Conservation (phyloP, 2,329 filamentous ascomycete species). For the Tolypocladium guangdongense region DNA sequence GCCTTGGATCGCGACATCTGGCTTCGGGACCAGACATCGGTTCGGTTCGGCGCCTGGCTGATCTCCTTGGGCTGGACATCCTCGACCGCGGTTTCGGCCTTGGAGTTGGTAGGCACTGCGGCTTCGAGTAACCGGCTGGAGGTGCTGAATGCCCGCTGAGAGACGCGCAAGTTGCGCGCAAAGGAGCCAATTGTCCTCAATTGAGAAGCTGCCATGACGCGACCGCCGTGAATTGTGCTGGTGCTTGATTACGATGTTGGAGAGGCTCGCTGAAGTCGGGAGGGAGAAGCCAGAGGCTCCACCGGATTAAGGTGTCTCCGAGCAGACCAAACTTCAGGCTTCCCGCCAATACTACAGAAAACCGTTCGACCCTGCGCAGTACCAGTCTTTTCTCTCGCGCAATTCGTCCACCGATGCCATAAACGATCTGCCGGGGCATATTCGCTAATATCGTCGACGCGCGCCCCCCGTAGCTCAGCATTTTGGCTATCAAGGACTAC, state of each 20-base stretch:
- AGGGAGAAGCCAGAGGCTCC: background rate
- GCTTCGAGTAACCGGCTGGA: conserved; percentile 37
- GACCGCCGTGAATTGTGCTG: background rate
- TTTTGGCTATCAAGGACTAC: background rate
- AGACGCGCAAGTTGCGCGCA: conserved; percentile 31
- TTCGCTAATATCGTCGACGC: background rate
- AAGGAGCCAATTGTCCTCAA: conserved; percentile 33
- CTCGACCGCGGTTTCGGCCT: conserved; percentile 30
- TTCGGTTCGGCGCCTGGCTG: conserved; percentile 79
- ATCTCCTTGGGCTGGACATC: conserved; percentile 34
- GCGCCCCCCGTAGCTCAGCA: background rate
- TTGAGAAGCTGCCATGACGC: conserved; percentile 33
- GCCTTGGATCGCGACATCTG: conserved; percentile 72
- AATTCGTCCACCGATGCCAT: background rate
- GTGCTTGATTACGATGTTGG: background rate
- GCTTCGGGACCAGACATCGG: conserved; percentile 70
- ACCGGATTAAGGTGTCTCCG: conserved; percentile 7
- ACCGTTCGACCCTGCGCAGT: background rate
- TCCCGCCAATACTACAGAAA: background rate
- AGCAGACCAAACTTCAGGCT: too few species aligned
- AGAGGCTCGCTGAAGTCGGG: background rate
- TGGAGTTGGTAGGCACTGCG: conserved; percentile 26
- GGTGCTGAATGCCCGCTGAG: conserved; percentile 36
- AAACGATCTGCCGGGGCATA: too few species aligned
- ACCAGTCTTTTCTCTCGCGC: background rate